These are phyloP conservation scores for cucumber (Cucumis sativus) DNA, from an alignment of 306 rosid genomes.

Conservation along the genomic window Cucumber_9930_V3 NC_026659.2:28680001-28680500, in stretches of 20 bases:
- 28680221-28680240: background rate
- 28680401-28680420: no score
- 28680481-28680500: background rate
- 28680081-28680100: constrained; percentile 1
- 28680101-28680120: background rate
- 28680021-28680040: constrained; percentile 8
- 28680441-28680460: no score
- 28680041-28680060: constrained; percentile 5
- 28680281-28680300: background rate
- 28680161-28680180: background rate
- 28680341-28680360: no score
- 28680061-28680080: background rate
- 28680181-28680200: background rate
- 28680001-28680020: constrained; percentile 8
- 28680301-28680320: background rate
- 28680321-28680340: background rate
- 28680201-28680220: background rate
- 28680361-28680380: no score
- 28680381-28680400: no score
- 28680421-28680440: no score
- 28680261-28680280: background rate
- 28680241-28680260: background rate
- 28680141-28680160: background rate
- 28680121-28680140: background rate
- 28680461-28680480: background rate